phyloP scores from a whole-genome alignment of 768 basidiomycete species.

The Kwoniella shandongensis region DNA sequence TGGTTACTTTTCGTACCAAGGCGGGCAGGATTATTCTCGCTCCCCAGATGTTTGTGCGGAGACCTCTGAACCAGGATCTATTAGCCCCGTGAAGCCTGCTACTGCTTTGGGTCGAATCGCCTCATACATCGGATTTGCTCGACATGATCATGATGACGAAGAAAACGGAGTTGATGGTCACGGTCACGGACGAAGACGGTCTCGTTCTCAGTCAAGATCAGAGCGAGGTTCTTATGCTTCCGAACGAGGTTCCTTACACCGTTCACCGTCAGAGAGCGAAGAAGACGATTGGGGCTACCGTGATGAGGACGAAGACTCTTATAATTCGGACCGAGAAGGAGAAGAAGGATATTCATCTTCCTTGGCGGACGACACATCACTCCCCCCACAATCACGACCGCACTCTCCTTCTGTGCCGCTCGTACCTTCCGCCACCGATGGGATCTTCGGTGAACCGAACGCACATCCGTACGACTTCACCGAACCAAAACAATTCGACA shows the following conservation, averaged over 20 bases:
- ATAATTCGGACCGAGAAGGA: constrained; percentile 39
- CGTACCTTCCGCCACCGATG: constrained; percentile 42
- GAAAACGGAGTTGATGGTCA: constrained; percentile 17
- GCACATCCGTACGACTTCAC: constrained; percentile 23
- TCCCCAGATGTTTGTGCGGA: constrained; percentile 9
- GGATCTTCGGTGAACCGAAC: constrained; percentile 48
- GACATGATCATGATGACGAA: constrained; percentile 38
- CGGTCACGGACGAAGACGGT: constrained; percentile 13
- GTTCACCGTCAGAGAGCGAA: constrained; percentile 33
- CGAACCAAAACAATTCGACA: constrained; percentile 42
- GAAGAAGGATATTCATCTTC: constrained; percentile 52
- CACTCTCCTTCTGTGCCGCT: constrained; percentile 50
- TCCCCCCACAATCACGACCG: constrained; percentile 53
- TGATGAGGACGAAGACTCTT: constrained; percentile 44
- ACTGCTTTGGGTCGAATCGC: constrained; percentile 38
- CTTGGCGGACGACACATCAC: constrained; percentile 51
- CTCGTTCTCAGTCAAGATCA: constrained; percentile 33
- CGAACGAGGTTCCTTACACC: constrained; percentile 21
- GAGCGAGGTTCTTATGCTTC: constrained; percentile 36
- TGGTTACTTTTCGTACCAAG: constrained; percentile 29
- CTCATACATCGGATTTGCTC: constrained; percentile 42
- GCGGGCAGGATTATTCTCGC: background rate
- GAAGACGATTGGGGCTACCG: constrained; percentile 52
- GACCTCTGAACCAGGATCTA: background rate
- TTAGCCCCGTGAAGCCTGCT: constrained; percentile 27